Evolutionary conservation across 192 early-diverging fungal species (phyloP).

Genomic region (Haplosporangium gracile): DNA sequence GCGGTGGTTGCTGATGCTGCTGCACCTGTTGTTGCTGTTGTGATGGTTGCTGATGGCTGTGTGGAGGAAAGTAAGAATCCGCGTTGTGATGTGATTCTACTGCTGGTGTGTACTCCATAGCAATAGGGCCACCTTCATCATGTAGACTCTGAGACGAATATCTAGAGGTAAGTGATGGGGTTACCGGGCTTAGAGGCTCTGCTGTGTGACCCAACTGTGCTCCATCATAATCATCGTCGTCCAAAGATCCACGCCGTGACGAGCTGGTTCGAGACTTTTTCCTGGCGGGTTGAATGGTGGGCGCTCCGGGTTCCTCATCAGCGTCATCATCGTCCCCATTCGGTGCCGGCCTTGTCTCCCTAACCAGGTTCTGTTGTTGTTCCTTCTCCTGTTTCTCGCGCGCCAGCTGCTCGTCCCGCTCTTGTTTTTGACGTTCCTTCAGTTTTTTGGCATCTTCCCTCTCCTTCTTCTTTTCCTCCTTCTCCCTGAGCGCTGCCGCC

Average conservation of each 20-base stretch:
- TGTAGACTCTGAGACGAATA: conserved; percentile 25
- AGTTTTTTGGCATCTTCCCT: conserved; percentile 40
- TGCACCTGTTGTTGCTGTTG: conserved; percentile 25
- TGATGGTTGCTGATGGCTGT: neutral
- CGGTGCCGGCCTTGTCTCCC: conserved; percentile 11
- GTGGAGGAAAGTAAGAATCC: conserved; percentile 20
- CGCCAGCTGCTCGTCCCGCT: conserved; percentile 29
- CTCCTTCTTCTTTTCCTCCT: conserved; percentile 50
- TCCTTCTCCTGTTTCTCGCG: conserved; percentile 18
- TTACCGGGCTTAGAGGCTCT: conserved; percentile 32
- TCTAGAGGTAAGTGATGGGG: conserved; percentile 12
- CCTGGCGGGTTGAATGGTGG: conserved; percentile 24
- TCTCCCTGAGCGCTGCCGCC: conserved; percentile 36
- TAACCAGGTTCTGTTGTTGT: neutral
- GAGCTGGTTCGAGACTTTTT: conserved; percentile 31
- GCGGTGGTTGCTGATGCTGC: neutral
- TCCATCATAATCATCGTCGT: conserved; percentile 34
- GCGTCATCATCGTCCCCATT: conserved; percentile 28
- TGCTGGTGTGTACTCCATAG: neutral
- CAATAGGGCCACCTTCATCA: conserved; percentile 17
- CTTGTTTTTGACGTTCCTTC: conserved; percentile 37
- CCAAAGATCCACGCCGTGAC: conserved; percentile 28
- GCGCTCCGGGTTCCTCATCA: conserved; percentile 9
- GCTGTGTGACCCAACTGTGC: conserved; percentile 1
- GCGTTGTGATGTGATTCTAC: neutral